A percentile compares a stretch with the other conserved stretches of the same genome.
Evolutionary conservation across 176 grass and related monocot genomes (phyloP).

Genomic region (Carex littledalei): DNA sequence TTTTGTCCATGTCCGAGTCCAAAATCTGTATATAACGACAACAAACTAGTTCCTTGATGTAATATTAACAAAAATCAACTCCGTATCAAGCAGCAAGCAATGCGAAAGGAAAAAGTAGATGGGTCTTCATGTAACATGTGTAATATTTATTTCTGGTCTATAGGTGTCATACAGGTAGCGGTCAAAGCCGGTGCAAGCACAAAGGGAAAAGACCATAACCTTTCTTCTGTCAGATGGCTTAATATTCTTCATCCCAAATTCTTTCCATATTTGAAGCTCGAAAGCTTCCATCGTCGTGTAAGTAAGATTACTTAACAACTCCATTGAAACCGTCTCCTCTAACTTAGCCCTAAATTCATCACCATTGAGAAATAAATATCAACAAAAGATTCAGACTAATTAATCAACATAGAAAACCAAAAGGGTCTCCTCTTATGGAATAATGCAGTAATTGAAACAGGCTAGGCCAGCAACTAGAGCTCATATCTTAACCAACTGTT

Average conservation of each 20-base stretch:
- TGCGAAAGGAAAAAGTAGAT: not conserved
- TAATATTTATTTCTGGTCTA: not conserved
- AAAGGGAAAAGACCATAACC: slow-evolving; percentile 25
- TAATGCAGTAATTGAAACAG: not conserved
- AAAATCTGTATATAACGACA: slow-evolving; percentile 38
- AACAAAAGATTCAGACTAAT: not conserved
- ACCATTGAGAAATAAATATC: slow-evolving; percentile 1
- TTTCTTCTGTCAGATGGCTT: slow-evolving; percentile 44
- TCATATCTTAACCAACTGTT: not conserved
- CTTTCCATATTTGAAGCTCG: slow-evolving; percentile 51
- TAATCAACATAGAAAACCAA: not conserved
- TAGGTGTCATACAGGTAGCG: not conserved
- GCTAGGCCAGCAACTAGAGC: not conserved
- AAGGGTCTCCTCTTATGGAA: not conserved
- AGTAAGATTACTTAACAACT: slow-evolving; percentile 39
- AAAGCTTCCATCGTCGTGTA: slow-evolving; percentile 38
- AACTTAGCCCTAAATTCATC: slow-evolving; percentile 45
- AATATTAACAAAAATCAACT: not conserved
- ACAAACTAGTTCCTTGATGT: not conserved
- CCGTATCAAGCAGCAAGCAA: not conserved
- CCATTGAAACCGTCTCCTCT: slow-evolving; percentile 36
- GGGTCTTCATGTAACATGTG: not conserved
- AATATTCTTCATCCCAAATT: slow-evolving; percentile 29
- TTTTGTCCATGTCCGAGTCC: slow-evolving; percentile 41
- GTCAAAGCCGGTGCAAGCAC: not conserved